A percentile compares a stretch with the other conserved stretches of the same genome.
Evolutionary conservation across 768 basidiomycete species (phyloP).

Genomic region (Gymnopilus junonius): DNA sequence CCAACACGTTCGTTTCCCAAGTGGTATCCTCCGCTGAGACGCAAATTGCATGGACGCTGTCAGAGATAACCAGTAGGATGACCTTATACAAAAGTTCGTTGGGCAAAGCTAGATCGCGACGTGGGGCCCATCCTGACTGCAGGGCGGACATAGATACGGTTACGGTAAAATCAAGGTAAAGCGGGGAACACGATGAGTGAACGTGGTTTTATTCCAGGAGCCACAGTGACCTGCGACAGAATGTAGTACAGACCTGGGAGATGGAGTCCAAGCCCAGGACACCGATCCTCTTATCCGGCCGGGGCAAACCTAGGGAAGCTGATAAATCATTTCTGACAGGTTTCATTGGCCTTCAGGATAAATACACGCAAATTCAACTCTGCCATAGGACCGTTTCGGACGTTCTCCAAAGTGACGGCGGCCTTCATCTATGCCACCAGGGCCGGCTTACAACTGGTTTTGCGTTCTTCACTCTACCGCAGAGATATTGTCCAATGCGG

Average conservation of each 20-base stretch:
- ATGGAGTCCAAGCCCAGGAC: too few relatives aligned
- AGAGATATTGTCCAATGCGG: constrained; percentile 67
- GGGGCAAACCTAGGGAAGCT: background rate
- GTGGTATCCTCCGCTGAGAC: constrained; percentile 31
- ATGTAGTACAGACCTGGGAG: too few relatives aligned
- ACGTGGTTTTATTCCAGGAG: too few relatives aligned
- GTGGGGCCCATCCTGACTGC: constrained; percentile 15
- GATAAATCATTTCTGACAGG: background rate
- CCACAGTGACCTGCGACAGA: too few relatives aligned
- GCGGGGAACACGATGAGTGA: background rate
- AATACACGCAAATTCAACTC: background rate
- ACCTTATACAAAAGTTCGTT: constrained; percentile 42
- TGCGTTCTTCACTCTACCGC: constrained; percentile 65
- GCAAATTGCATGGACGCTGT: constrained; percentile 39
- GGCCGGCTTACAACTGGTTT: constrained; percentile 72
- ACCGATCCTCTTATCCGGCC: too few relatives aligned
- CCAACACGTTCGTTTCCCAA: constrained; percentile 38
- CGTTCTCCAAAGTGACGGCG: background rate
- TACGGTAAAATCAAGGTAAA: background rate
- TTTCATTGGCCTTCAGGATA: too few relatives aligned
- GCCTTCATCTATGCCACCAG: constrained; percentile 60
- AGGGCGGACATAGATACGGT: background rate
- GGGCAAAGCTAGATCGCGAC: constrained; percentile 32
- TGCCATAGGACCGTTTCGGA: background rate
- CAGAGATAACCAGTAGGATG: constrained; percentile 31